phyloP scores from a whole-genome alignment of 1,284 basidiomycete species.

The Puccinia hordei region DNA sequence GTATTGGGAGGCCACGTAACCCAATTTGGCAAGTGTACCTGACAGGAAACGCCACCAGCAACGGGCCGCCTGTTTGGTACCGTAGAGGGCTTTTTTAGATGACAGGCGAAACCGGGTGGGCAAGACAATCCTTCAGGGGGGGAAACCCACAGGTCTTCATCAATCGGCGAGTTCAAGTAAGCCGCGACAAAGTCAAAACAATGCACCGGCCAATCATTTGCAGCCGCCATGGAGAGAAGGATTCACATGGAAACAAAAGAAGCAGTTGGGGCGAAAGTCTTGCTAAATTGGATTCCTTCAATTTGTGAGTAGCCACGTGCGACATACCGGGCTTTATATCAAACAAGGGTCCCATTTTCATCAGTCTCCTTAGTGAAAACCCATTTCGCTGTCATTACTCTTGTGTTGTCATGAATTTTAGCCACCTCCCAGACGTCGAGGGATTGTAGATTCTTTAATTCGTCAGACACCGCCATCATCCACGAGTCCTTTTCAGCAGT shows the following conservation, averaged over 20 bases:
- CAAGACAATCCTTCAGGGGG: background rate
- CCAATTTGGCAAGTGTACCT: background rate
- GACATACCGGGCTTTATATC: slow-evolving; percentile 51
- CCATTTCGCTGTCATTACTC: background rate
- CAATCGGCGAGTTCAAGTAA: slow-evolving; percentile 10
- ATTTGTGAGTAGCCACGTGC: slow-evolving; percentile 51
- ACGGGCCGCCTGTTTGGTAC: background rate
- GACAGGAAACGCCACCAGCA: slow-evolving; percentile 4
- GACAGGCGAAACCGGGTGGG: background rate
- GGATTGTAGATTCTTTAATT: background rate
- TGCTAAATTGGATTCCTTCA: slow-evolving; percentile 40
- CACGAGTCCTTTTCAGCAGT: background rate
- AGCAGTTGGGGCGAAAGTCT: background rate
- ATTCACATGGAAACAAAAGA: background rate
- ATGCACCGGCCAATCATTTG: background rate
- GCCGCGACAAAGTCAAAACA: slow-evolving; percentile 18
- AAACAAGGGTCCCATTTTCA: background rate
- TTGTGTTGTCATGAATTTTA: background rate
- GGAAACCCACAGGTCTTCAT: slow-evolving; percentile 6
- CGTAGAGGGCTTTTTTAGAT: slow-evolving; percentile 1
- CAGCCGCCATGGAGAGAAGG: background rate
- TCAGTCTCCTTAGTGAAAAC: slow-evolving; percentile 37
- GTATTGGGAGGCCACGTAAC: background rate
- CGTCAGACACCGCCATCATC: background rate
- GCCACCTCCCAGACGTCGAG: background rate